A percentile compares a stretch with the other conserved stretches of the same genome.
These are phyloP conservation scores for Panaeolus cyanescens DNA, from an alignment of 768 basidiomycete species.

Conservation along the genomic window DNA sequence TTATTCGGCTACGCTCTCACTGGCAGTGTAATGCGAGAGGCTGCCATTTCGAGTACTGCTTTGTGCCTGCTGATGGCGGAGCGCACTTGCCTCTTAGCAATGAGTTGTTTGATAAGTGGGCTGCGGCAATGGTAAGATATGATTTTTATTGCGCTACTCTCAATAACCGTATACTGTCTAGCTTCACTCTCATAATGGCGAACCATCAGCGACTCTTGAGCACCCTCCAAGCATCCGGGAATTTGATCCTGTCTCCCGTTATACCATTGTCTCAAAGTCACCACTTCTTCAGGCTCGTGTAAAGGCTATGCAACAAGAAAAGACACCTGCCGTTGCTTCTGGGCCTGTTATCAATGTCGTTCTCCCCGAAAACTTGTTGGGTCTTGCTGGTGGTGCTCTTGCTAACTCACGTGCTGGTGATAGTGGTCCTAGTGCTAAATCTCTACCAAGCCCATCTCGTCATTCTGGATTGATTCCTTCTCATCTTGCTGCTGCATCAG, in stretches of 20 bases:
- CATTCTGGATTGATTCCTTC: conserved; percentile 4
- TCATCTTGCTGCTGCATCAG: neutral
- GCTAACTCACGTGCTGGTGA: neutral
- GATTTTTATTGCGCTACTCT: neutral
- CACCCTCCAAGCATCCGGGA: conserved; percentile 14
- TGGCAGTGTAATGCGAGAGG: conserved; percentile 14
- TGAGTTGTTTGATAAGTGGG: conserved; percentile 18
- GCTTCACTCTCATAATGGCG: neutral
- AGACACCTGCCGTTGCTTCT: too few relatives aligned
- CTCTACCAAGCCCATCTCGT: too few relatives aligned
- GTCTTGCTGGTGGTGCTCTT: neutral
- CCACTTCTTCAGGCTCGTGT: conserved; percentile 17
- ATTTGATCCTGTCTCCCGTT: conserved; percentile 13
- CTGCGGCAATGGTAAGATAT: conserved; percentile 12
- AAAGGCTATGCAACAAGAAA: conserved; percentile 13
- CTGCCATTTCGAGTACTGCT: conserved; percentile 17
- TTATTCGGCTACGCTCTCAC: conserved; percentile 7
- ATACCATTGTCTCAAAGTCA: conserved; percentile 12
- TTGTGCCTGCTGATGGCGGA: neutral
- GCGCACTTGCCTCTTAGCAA: conserved; percentile 15
- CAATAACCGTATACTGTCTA: neutral
- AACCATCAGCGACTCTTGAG: conserved; percentile 8
- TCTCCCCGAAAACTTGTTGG: conserved; percentile 3
- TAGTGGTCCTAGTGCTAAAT: too few relatives aligned
- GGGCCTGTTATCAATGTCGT: conserved; percentile 8